Evolutionary conservation across 257 asterid species (phyloP).

Genomic region (Leptodermis oblonga): DNA sequence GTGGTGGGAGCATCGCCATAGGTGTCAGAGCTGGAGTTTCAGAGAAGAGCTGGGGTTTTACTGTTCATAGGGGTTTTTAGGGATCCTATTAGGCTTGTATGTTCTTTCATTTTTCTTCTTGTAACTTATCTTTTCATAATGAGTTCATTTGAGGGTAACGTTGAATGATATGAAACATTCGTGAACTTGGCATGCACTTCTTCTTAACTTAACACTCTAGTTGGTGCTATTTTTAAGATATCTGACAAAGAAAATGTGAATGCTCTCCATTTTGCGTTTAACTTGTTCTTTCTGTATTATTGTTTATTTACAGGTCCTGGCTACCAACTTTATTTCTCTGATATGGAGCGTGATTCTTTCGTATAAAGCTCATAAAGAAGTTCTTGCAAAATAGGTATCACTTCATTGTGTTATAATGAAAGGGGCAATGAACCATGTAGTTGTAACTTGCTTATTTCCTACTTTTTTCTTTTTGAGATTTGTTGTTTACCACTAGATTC

Average conservation of each 20-base stretch:
- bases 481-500: background rate
- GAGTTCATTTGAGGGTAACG: background rate
- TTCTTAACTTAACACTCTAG: too few relatives aligned
- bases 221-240: background rate
- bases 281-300: slow-evolving; percentile 1
- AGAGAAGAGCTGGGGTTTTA: too few relatives aligned
- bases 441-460: background rate
- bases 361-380: slow-evolving; percentile 83
- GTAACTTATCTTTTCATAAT: background rate
- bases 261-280: slow-evolving; percentile 2
- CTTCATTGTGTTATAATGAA: slow-evolving; percentile 1
- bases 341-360: slow-evolving; percentile 84
- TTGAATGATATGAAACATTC: background rate
- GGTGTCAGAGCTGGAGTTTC: too few relatives aligned
- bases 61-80: too few relatives aligned
- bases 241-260: background rate
- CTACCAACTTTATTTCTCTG: slow-evolving; percentile 68
- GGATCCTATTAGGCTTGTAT: too few relatives aligned
- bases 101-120: too few relatives aligned
- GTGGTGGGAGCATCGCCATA: too few relatives aligned
- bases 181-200: background rate
- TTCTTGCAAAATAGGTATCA: slow-evolving; percentile 53
- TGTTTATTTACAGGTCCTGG: slow-evolving; percentile 78
- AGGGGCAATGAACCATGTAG: background rate
- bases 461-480: background rate